Evolutionary conservation across 169 alveolate genomes (phyloP), one percentile per base, ranked within the genome.

Genomic region (Eimeria zaria): DNA sequence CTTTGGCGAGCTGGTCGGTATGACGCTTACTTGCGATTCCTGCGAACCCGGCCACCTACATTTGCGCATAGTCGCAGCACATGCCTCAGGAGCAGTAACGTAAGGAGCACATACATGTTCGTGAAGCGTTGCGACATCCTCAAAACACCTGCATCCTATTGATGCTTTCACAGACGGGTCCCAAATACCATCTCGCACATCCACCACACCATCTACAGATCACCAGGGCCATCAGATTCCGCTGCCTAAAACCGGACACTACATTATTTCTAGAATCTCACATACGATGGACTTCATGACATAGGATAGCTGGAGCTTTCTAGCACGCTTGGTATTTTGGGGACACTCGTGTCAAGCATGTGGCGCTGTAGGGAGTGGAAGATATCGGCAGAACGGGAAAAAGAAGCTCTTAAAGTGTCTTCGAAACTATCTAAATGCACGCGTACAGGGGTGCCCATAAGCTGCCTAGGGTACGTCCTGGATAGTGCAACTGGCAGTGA

Each of bases 1-100:
- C 41, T 87, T 87, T 48, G 93, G 93, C 33, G 83, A 67, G 33
- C 51, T 87, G 16, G 93, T 44, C 71, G 93, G 93, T 6, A 39
- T 87, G 93, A 62, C 78, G 33, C 58, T 87, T 6, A 24, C 81
- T 39, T 24, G 33, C 39, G 93, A 87, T 22, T n/a, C 81, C 44
- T n/a, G 46, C 81, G 64, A 30, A 11, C n/a, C 83, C 80, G 7
- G 53, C 33, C 64, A 62, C 16, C 16, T 41, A 33, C 6, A 67
- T 44, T 6, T 87, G 44, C 93, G 62, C 58, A 1, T 87, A 27
- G 39, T 41, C n/a, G 60, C 67, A 39, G 93, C 93, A 12, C 81
- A 24, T 20, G 64, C 93, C 67, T 60, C 51, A 12, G 93, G 93
- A 55, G 36, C 81, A 36, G 60, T 87, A 48, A 87, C 80, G 93